Conservation (phyloP, 164 flowering plant species). For the Taxillus chinensis region DNA sequence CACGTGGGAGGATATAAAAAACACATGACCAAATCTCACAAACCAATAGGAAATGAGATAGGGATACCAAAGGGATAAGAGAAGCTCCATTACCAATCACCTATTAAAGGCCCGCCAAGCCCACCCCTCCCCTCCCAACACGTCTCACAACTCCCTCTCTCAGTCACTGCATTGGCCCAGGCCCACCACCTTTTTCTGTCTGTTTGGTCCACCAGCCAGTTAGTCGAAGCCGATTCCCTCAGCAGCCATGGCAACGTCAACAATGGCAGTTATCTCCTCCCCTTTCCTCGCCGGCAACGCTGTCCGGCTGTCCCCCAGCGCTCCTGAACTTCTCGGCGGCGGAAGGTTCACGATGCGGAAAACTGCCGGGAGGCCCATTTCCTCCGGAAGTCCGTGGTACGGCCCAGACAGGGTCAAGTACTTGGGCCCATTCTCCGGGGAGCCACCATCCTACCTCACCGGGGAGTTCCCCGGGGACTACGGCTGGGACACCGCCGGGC, state of each 20-base stretch:
- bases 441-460: conserved; percentile 27
- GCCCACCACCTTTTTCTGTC: no score
- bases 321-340: conserved; percentile 17
- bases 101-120: conserved; percentile 4
- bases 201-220: not conserved
- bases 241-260: conserved; percentile 35
- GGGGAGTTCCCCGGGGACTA: conserved; percentile 46
- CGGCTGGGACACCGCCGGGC: conserved; percentile 49
- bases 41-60: conserved; percentile 32
- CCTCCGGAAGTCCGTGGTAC: conserved; percentile 34
- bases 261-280: conserved; percentile 53
- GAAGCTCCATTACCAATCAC: not conserved
- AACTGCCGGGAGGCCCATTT: conserved; percentile 14
- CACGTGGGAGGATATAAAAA: conserved; percentile 13
- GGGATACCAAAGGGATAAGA: conserved; percentile 25
- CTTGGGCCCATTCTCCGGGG: conserved; percentile 37
- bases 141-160: not conserved
- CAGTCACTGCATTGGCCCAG: no score
- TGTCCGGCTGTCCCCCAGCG: conserved; percentile 22
- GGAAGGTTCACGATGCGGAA: conserved; percentile 38
- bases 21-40: conserved; percentile 12
- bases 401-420: conserved; percentile 35
- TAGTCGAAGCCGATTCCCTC: not conserved
- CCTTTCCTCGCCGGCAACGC: conserved; percentile 42
- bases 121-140: conserved; percentile 1